A percentile compares a stretch with the other conserved stretches of the same genome.
Evolutionary conservation across 2,329 filamentous ascomycete species (phyloP).

Genomic region (Dactylellina leptospora): DNA sequence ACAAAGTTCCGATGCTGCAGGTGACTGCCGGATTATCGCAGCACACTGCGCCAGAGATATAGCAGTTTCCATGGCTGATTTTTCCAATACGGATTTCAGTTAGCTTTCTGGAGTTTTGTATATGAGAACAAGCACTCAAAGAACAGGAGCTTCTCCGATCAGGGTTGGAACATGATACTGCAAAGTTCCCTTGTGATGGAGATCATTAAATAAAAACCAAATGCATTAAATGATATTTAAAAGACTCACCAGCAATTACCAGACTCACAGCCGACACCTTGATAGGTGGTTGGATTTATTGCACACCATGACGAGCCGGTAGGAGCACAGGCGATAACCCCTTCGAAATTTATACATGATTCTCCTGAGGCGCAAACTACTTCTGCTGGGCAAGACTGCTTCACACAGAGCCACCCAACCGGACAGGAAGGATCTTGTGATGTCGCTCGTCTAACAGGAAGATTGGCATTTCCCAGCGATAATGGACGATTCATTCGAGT

Average conservation of each 20-base stretch:
- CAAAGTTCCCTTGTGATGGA: neutral
- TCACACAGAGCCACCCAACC: neutral
- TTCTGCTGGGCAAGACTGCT: neutral
- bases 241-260: conserved; percentile 1
- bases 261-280: neutral
- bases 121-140: conserved; percentile 1
- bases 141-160: neutral
- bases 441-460: neutral
- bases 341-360: conserved; percentile 1
- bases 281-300: conserved; percentile 1
- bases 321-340: neutral
- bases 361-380: neutral
- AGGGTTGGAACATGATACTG: neutral
- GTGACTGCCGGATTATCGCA: neutral
- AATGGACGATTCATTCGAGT: neutral
- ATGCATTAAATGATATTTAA: conserved; percentile 2
- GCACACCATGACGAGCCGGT: neutral
- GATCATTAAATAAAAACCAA: neutral
- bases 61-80: conserved; percentile 1
- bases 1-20: conserved; percentile 1
- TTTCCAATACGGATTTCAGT: conserved; percentile 1
- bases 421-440: conserved; percentile 1
- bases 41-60: neutral
- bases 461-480: neutral
- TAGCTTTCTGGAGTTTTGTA: conserved; percentile 1